Evolutionary conservation across 306 rosid species (phyloP).

Genomic region (Abrus precatorius): DNA sequence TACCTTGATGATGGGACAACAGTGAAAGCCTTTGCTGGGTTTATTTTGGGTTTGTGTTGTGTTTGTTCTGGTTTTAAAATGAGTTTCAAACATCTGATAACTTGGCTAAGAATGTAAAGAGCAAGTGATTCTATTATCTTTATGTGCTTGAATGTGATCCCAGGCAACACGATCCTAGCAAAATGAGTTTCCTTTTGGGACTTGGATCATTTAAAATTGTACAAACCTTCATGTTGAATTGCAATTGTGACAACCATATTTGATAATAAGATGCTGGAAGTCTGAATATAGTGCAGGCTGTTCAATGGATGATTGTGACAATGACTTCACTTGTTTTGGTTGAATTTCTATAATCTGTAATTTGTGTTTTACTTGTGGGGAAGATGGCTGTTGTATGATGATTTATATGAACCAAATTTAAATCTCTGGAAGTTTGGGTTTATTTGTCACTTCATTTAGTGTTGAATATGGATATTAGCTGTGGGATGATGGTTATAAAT

Average conservation of each 20-base stretch:
- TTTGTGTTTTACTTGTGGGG: neutral
- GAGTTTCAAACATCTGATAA: neutral
- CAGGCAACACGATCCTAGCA: neutral
- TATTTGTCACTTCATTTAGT: neutral
- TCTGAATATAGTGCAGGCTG: neutral
- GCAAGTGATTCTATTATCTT: neutral
- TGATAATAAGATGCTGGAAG: neutral
- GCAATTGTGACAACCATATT: conserved; percentile 22
- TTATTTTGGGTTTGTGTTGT: neutral
- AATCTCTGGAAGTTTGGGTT: neutral
- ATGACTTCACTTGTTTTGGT: neutral
- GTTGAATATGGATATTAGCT: neutral
- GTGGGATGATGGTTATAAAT: neutral
- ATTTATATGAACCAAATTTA: neutral
- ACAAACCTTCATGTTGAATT: neutral
- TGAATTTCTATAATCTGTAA: neutral
- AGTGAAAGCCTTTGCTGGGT: neutral
- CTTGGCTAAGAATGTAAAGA: conserved; percentile 1
- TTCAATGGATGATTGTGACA: conserved; percentile 28
- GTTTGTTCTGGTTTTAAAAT: neutral
- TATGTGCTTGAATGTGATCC: neutral
- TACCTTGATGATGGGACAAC: neutral
- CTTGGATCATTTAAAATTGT: neutral
- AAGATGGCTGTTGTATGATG: conserved; percentile 14
- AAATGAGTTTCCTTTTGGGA: neutral